Base-by-base conservation (phyloP, 371 early-diverging fungal genomes). In the Globomyces sp. region DNA sequence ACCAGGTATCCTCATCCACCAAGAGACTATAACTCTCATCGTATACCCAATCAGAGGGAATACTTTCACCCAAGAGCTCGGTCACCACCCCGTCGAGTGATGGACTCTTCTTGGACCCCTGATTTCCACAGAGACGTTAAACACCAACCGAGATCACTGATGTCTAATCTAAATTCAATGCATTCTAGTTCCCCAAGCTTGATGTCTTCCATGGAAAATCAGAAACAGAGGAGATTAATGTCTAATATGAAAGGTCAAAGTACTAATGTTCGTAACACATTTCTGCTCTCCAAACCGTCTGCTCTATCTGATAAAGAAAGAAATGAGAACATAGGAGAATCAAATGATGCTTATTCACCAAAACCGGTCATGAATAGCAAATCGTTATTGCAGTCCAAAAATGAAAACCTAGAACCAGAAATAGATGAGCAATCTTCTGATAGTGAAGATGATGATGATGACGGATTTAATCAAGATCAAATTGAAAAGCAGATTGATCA, bases 401-500 rank as follows among this genome's bases (percentile, higher is more conserved):
- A 24, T 24, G 24, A 24, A 24, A 24, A 24, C 24, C 24, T 24
- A 24, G 34, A 51, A 2, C 11, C 11, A 13, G 52, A 51, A 34
- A 51, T 34, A n/a, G 24, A 11, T 1, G 24, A 40, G 57, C 11
- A 57, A 9, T 36, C 10, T 39, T 57, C 57, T 57, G 57, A 8
- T 4, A 41, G 41, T 6, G 41, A 41, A 34, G 36, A 36, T 40
- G 61, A 61, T n/a, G 36, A 36, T 11, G 61, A 61, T 49, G 61
- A 61, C 34, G 10, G 6, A 46, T 61, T 61, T 34, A 66, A 70
- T 36, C 65, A 66, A 10, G 67, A 70, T 3, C 34, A 47, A n/a
- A 68, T 71, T 13, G 71, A 68, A 51, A 49, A 55, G 48, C 60
- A 68, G 64, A 67, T 71, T 34, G 71, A 71, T 34, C 46, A 24